Evolutionary conservation across 140 eudicot genomes (phyloP).

Genomic region (Oenanthe javanica): DNA sequence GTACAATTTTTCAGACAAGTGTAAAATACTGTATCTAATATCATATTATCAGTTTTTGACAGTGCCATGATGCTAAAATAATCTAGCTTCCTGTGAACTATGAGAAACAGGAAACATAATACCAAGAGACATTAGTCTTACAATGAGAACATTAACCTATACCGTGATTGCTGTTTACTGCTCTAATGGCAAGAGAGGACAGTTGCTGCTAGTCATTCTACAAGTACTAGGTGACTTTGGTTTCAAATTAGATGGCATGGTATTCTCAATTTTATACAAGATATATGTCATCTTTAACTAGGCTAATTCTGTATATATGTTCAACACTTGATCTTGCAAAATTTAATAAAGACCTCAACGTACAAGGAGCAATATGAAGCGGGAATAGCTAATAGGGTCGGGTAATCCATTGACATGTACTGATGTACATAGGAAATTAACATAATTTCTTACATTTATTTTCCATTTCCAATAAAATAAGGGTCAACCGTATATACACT

Average conservation of each 20-base stretch:
- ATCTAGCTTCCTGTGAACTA: neutral
- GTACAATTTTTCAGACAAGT: neutral
- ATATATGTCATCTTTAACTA: neutral
- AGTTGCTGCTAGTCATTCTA: neutral
- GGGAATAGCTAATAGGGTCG: neutral
- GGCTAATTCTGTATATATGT: neutral
- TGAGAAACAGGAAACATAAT: neutral
- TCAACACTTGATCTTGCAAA: neutral
- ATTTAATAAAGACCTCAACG: neutral
- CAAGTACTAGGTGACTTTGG: neutral
- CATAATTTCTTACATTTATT: neutral
- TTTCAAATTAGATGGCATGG: neutral
- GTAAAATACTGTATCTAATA: neutral
- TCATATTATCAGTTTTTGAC: neutral
- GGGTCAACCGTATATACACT: neutral
- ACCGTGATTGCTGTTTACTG: neutral
- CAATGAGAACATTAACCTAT: neutral
- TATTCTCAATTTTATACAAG: neutral
- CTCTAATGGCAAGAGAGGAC: neutral
- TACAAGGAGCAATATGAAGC: neutral
- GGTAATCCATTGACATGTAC: neutral
- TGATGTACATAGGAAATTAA: neutral
- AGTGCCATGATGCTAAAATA: neutral
- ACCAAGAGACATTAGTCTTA: neutral
- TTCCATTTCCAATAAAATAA: neutral